Base-by-base conservation (phyloP, 805 yeast species). In the Wickerhamiella slavikovae region DNA sequence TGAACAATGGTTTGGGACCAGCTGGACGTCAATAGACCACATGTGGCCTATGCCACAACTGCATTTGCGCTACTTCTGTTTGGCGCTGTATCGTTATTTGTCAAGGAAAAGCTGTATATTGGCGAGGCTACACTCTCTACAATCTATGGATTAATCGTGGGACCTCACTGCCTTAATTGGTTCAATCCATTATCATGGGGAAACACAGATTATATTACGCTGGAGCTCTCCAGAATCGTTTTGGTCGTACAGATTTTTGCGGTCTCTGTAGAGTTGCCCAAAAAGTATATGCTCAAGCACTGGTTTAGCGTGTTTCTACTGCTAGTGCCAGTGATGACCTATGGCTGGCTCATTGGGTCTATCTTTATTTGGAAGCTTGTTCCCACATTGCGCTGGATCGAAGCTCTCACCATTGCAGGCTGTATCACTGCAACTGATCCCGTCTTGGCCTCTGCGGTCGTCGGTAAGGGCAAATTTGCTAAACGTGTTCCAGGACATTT, bases 341-440 rank as follows among this genome's bases (percentile, higher is more conserved):
- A 58, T 31, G 94, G 94, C 15, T 82, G 94, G 94, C 52, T 82
- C 24, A 55, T 78, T 2, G 72, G 79, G 17, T 85, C 92, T 0
- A 58, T 73, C 2, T 78, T 79, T 42, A 63, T 79, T 24, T 83
- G 82, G 76, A 60, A 64, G 15, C 54, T 83, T 18, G 70, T 83
- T 21, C 85, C 89, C 1, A 66, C 71, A 6, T 58, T 82, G 34
- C 56, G 64, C 32, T 79, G 82, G 55, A 50, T 76, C 14, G 77
- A 71, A 29, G 71, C 79, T 2, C 60, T 82, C 21, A 60, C 73
- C 28, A 68, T 82, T 1, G 66, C 83, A 19, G 93, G 92, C 2
- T 80, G 93, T 48, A 71, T 82, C 27, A 83, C 94, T 0, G 94
- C 94, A 2, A 83, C 95, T 0, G 95, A 82, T 53, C 95, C 95